Conservation (phyloP, 148 eudicot genomes). For the Nepenthes gracilis region DNA sequence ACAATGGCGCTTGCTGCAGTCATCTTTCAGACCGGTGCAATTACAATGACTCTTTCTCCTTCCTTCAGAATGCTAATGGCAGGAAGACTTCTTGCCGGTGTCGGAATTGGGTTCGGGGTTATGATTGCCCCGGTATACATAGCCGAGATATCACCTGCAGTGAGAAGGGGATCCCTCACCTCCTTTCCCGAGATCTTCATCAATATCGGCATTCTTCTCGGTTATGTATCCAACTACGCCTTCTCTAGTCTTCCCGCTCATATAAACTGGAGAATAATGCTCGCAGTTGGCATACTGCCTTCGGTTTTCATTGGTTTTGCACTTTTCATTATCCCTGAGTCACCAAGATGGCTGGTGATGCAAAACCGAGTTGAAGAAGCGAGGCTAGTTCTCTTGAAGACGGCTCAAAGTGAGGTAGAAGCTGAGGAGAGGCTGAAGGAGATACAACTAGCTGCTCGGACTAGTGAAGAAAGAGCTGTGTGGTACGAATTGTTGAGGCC, state of each 20-base stretch:
- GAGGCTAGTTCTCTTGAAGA: slow-evolving; percentile 40
- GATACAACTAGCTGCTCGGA: slow-evolving; percentile 13
- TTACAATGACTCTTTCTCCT: slow-evolving; percentile 59
- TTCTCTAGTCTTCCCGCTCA: slow-evolving; percentile 61
- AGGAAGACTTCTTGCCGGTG: slow-evolving; percentile 65
- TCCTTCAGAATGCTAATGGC: slow-evolving; percentile 38
- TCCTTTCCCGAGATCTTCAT: slow-evolving; percentile 85
- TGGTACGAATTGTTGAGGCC: slow-evolving; percentile 63
- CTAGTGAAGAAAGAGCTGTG: slow-evolving; percentile 26
- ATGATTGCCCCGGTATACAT: slow-evolving; percentile 87
- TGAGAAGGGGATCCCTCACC: slow-evolving; percentile 59
- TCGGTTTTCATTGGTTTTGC: slow-evolving; percentile 67
- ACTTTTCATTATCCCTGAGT: slow-evolving; percentile 68
- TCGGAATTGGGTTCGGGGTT: slow-evolving; percentile 76
- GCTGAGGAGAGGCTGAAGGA: slow-evolving; percentile 73
- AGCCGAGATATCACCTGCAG: slow-evolving; percentile 76
- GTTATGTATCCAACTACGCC: slow-evolving; percentile 71
- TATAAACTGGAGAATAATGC: slow-evolving; percentile 75
- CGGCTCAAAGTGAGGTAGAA: slow-evolving; percentile 40
- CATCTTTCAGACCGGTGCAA: slow-evolving; percentile 56
- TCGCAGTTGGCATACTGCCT: slow-evolving; percentile 70
- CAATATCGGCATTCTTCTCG: slow-evolving; percentile 66
- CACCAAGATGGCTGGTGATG: slow-evolving; percentile 75
- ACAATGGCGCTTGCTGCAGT: slow-evolving; percentile 71
- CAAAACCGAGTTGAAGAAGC: slow-evolving; percentile 64